Base-by-base conservation (phyloP, 2,329 filamentous ascomycete genomes). In the Penicillium frequentans region DNA sequence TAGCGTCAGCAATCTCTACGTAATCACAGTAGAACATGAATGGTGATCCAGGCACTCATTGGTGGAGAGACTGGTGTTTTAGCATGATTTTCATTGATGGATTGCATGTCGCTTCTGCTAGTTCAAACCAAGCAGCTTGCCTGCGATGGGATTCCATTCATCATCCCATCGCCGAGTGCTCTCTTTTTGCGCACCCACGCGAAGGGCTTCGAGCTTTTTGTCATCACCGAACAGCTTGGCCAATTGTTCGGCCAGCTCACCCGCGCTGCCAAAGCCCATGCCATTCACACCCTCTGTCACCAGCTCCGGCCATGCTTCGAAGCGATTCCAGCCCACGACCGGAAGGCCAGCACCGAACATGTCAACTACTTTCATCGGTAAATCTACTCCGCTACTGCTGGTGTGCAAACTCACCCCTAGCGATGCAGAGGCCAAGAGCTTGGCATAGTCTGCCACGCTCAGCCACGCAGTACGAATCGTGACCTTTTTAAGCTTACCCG, bases 281-380 rank as follows among this genome's bases (percentile, higher is more conserved):
- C 95, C 95, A 70, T 98, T 98, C 39, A 87, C 81, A 0, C 90
- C 89, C 68, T 98, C 93, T 52, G 84, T 88, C 26, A 99, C 90
- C n/a, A 99, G 79, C 77, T 99, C 95, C 2, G 85, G 81, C 82
- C 96, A 96, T 60, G 93, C 93, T 70, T 93, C 87, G 69, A 96
- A 99, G 2, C 84, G 83, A 26, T 85, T 85, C 82, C 95, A 98
- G 4, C 92, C 93, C 0, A 89, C 87, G 0, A 99, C 95, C 0
- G 95, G 95, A 27, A 99, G 79, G 0, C 93, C 95, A 0, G 93
- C 90, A 2, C 95, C 95, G 72, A 99, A 98, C 93, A 99, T 97
- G 72, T 99, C 95, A 14, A 99, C 93, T 1, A 99, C 92, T 77
- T 99, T 99, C 95, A 99, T 99, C 0, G 95, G 95, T 21, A 99